Percentiles rank a stretch among this genome's conserved stretches.
Evolutionary conservation across 441 rosid genomes (phyloP).

Genomic region (Erodium trifolium): DNA sequence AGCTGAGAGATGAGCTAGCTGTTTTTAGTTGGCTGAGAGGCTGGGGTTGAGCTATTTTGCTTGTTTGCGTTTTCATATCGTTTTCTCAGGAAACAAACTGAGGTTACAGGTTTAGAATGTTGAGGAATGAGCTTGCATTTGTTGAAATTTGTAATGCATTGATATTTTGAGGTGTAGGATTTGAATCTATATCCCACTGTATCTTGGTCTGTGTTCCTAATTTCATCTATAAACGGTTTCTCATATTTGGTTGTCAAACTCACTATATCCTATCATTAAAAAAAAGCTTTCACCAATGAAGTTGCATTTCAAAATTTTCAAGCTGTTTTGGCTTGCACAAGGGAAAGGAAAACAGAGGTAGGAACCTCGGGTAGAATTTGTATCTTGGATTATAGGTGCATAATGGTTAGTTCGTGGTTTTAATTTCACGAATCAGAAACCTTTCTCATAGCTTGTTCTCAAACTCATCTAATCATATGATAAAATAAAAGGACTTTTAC

Average conservation of each 20-base stretch:
- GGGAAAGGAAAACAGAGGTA: too few species aligned
- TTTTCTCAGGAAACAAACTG: not conserved
- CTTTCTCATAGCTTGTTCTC: not conserved
- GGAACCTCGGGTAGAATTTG: too few species aligned
- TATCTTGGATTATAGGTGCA: too few species aligned
- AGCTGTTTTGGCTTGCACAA: too few species aligned
- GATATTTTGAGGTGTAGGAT: not conserved
- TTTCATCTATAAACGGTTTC: too few species aligned
- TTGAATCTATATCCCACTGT: not conserved
- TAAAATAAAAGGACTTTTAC: not conserved
- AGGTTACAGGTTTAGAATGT: slow-evolving; percentile 7
- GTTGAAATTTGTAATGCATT: not conserved
- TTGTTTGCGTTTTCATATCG: not conserved
- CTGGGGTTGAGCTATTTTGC: not conserved
- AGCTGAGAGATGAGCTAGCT: too few species aligned
- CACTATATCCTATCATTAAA: too few species aligned
- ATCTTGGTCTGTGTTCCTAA: not conserved
- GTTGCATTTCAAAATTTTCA: too few species aligned
- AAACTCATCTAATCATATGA: not conserved
- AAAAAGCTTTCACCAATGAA: too few species aligned
- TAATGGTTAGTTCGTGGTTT: too few species aligned
- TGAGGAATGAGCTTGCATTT: not conserved
- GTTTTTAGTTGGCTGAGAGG: not conserved
- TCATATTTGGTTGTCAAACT: too few species aligned
- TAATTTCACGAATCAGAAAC: too few species aligned